A percentile compares a stretch with the other conserved stretches of the same genome.
These are phyloP conservation scores for Rhododendron vialii DNA, from an alignment of 148 eudicot species.

Conservation along the genomic window DNA sequence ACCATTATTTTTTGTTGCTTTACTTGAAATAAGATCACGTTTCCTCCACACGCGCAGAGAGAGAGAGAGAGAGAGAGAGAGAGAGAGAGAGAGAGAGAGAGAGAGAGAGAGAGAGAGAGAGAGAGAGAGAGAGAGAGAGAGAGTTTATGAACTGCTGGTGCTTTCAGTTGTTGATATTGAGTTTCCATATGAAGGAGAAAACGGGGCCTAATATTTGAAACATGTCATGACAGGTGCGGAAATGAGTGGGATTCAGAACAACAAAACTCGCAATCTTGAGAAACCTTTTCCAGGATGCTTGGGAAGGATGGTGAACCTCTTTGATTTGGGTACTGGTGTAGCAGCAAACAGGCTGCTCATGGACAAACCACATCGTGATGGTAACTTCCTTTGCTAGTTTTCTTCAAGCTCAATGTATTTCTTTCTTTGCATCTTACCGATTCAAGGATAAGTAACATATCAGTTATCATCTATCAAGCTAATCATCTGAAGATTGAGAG, in stretches of 20 bases:
- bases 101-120: neutral
- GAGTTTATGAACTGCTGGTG: neutral
- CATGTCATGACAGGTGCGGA: slow-evolving; percentile 36
- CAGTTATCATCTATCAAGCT: neutral
- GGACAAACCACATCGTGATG: slow-evolving; percentile 75
- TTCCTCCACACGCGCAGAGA: too few relatives aligned
- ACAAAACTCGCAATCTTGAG: slow-evolving; percentile 35
- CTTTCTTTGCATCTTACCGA: neutral
- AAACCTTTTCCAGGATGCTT: slow-evolving; percentile 68
- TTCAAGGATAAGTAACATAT: neutral
- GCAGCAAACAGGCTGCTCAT: slow-evolving; percentile 66
- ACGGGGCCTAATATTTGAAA: slow-evolving; percentile 3
- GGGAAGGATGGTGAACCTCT: slow-evolving; percentile 87
- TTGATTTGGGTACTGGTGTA: slow-evolving; percentile 56
- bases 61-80: too few relatives aligned
- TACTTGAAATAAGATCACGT: neutral
- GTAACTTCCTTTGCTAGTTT: slow-evolving; percentile 31
- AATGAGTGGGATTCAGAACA: slow-evolving; percentile 59
- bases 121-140: too few relatives aligned
- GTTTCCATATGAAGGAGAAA: neutral
- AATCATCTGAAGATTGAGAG: neutral
- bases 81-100: too few relatives aligned
- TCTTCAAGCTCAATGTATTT: neutral
- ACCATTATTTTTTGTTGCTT: neutral
- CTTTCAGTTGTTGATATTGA: neutral